Evolutionary conservation across 2,329 filamentous ascomycete genomes (phyloP).

Genomic region (Aspergillus vadensis): DNA sequence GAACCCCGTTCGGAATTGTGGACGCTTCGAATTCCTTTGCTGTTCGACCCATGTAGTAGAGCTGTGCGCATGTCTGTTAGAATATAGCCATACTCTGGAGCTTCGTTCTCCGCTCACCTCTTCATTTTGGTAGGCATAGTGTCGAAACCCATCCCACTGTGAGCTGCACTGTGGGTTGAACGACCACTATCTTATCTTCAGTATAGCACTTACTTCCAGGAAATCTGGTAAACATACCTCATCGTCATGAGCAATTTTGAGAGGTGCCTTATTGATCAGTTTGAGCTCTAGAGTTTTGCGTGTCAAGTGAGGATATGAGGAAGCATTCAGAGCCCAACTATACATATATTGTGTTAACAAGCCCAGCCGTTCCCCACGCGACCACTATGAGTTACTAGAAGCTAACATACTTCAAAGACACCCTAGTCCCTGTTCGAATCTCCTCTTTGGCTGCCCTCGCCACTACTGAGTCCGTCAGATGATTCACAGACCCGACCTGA

Average conservation of each 20-base stretch:
- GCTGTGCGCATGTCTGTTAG: too few species aligned
- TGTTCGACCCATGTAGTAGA: too few species aligned
- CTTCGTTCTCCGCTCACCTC: too few species aligned
- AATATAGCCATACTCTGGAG: accelerated
- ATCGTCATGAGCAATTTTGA: neutral
- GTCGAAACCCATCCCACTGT: conserved; percentile 10
- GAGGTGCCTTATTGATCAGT: conserved; percentile 2
- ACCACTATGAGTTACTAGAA: too few species aligned
- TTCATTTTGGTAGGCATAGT: neutral
- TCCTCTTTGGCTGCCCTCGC: conserved; percentile 45
- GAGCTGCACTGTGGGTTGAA: conserved; percentile 12
- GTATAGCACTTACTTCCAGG: too few species aligned
- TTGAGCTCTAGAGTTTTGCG: neutral
- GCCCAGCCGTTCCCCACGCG: too few species aligned
- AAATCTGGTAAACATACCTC: too few species aligned
- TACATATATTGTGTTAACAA: too few species aligned
- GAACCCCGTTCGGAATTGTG: neutral
- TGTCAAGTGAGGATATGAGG: neutral
- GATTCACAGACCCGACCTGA: conserved; percentile 57
- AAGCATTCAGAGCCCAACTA: neutral
- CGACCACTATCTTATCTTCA: neutral
- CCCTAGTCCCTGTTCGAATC: conserved; percentile 38
- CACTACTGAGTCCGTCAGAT: conserved; percentile 51
- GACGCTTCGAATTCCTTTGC: neutral
- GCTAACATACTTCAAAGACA: conserved; percentile 18